phyloP scores from a whole-genome alignment of 1,139 yeast genomes.

The Geotrichum reessii region DNA sequence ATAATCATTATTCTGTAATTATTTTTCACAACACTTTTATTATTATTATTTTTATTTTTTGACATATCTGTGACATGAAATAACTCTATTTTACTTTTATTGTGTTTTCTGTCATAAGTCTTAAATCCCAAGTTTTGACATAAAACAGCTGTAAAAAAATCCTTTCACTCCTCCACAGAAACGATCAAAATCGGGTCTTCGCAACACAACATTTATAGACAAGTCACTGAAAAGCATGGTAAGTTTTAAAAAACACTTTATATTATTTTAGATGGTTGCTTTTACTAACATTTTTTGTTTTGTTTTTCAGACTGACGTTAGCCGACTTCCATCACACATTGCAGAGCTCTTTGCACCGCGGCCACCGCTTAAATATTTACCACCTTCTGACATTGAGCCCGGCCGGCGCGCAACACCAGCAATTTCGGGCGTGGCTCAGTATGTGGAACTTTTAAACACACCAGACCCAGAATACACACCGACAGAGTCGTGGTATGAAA shows the following conservation, averaged over 20 bases:
- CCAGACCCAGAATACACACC: constrained; percentile 36
- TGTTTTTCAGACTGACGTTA: constrained; percentile 36
- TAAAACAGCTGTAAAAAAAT: not conserved
- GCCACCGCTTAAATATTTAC: constrained; percentile 55
- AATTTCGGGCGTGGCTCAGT: constrained; percentile 49
- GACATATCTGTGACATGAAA: not conserved
- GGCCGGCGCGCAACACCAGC: constrained; percentile 46
- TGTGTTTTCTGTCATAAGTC: not conserved
- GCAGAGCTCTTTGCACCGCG: constrained; percentile 62
- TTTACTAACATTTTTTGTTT: not conserved
- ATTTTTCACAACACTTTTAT: not conserved
- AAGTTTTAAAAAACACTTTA: not conserved
- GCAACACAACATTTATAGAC: not conserved
- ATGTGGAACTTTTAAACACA: constrained; percentile 36
- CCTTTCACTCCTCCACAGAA: not conserved
- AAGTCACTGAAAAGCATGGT: not conserved
- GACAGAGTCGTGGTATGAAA: constrained; percentile 38
- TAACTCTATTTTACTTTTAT: not conserved
- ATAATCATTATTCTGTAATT: not conserved
- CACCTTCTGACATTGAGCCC: constrained; percentile 53
- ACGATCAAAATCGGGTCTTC: not conserved
- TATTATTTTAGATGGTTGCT: not conserved
- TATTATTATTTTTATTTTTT: not conserved
- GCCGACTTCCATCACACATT: constrained; percentile 59
- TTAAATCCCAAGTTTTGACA: not conserved